A percentile compares a stretch with the other conserved stretches of the same genome.
These are phyloP conservation scores for Saturnispora saitoi DNA, from an alignment of 805 yeast species.

Conservation along the genomic window DNA sequence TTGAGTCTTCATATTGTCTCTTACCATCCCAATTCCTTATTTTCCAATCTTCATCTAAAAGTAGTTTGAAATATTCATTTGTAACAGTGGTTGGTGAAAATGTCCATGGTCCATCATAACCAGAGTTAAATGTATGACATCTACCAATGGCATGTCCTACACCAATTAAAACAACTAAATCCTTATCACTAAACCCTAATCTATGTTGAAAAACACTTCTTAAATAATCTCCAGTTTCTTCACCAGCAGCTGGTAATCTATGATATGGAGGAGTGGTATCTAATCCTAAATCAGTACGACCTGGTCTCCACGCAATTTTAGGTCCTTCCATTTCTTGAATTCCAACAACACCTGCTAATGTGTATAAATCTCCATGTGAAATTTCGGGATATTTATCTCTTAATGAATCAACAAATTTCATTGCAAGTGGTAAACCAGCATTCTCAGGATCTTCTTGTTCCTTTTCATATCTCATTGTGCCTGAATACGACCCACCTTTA, in stretches of 20 bases:
- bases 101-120: slow-evolving; percentile 89
- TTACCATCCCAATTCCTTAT: slow-evolving; percentile 51
- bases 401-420: slow-evolving; percentile 48
- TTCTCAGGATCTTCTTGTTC: slow-evolving; percentile 46
- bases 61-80: slow-evolving; percentile 61
- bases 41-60: slow-evolving; percentile 51
- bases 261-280: slow-evolving; percentile 37
- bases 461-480: slow-evolving; percentile 43
- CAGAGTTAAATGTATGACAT: slow-evolving; percentile 49
- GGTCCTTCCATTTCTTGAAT: slow-evolving; percentile 63
- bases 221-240: slow-evolving; percentile 36
- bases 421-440: slow-evolving; percentile 44
- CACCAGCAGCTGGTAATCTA: slow-evolving; percentile 42
- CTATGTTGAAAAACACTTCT: slow-evolving; percentile 34
- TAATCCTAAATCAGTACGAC: slow-evolving; percentile 33
- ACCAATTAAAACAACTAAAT: slow-evolving; percentile 39
- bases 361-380: slow-evolving; percentile 62
- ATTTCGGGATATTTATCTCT: slow-evolving; percentile 50
- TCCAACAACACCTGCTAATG: slow-evolving; percentile 60
- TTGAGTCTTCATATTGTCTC: slow-evolving; percentile 54
- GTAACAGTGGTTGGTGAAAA: slow-evolving; percentile 66
- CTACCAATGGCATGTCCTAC: slow-evolving; percentile 41
- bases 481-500: slow-evolving; percentile 41
- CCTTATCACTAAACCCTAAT: slow-evolving; percentile 41
- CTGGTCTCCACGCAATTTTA: slow-evolving; percentile 47